phyloP scores from a whole-genome alignment of 2,329 filamentous ascomycete genomes.

The Colletotrichum sp. region DNA sequence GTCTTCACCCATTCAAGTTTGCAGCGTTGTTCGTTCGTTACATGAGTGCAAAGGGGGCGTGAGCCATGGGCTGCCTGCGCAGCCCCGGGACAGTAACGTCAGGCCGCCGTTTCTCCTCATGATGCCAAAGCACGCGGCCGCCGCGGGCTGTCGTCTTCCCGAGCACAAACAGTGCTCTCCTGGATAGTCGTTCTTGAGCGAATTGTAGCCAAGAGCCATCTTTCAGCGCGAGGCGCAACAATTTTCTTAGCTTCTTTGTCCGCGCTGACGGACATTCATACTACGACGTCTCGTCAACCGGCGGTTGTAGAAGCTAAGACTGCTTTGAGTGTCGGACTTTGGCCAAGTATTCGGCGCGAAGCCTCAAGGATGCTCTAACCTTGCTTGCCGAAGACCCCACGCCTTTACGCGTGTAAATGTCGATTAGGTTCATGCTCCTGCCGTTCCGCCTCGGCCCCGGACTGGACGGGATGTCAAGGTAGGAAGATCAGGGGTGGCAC shows the following conservation, averaged over 20 bases:
- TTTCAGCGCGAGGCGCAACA: not conserved
- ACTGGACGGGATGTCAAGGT: not conserved
- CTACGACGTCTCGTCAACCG: not conserved
- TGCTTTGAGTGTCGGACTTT: not conserved
- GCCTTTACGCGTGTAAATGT: not conserved
- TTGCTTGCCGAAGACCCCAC: not conserved
- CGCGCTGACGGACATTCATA: not conserved
- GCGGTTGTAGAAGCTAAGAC: not conserved
- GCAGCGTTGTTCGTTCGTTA: not conserved
- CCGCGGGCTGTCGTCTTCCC: not conserved
- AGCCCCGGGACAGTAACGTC: not conserved
- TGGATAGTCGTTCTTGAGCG: not conserved
- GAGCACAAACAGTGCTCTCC: not conserved
- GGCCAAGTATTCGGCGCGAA: not conserved
- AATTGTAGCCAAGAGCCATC: not conserved
- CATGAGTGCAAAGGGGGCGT: not conserved
- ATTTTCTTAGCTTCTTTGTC: slow-evolving; percentile 1
- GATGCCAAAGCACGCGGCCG: not conserved
- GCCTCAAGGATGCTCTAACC: not conserved
- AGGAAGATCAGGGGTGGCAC: not conserved
- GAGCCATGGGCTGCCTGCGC: not conserved
- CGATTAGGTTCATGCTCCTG: not conserved
- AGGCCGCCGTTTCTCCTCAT: not conserved
- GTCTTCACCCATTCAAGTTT: not conserved
- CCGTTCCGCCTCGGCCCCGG: not conserved